phyloP scores from a whole-genome alignment of 768 basidiomycete species.

The Floccularia luteovirens region DNA sequence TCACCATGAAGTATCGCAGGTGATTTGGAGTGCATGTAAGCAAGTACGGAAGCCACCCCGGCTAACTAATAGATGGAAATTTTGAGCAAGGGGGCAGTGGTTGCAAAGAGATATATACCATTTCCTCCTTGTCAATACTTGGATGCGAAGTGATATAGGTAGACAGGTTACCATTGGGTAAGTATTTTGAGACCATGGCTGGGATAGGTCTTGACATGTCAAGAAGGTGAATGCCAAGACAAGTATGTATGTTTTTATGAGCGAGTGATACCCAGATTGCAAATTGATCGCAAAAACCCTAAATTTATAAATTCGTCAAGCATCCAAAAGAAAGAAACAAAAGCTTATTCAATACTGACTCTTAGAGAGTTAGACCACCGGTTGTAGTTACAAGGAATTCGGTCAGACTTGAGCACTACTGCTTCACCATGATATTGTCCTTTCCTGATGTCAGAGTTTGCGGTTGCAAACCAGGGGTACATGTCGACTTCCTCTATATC shows the following conservation, averaged over 20 bases:
- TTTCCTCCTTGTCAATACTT: too few relatives aligned
- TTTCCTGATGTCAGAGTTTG: slow-evolving; percentile 1
- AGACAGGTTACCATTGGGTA: too few relatives aligned
- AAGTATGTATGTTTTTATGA: background rate
- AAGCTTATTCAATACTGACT: too few relatives aligned
- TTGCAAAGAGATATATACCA: too few relatives aligned
- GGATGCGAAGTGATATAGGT: too few relatives aligned
- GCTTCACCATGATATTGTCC: background rate
- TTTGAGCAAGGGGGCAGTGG: too few relatives aligned
- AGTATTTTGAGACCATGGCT: too few relatives aligned
- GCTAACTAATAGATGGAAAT: background rate
- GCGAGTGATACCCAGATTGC: background rate
- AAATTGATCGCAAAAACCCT: background rate
- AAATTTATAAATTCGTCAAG: background rate
- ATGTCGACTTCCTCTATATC: too few relatives aligned
- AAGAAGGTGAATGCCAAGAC: background rate
- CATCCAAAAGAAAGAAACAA: too few relatives aligned
- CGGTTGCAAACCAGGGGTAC: background rate
- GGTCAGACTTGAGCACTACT: background rate
- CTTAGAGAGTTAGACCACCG: too few relatives aligned
- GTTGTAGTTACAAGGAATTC: too few relatives aligned
- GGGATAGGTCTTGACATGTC: too few relatives aligned
- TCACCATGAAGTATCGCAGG: background rate
- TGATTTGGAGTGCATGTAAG: background rate
- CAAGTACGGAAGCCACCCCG: background rate